These are phyloP conservation scores for Tuber indicum DNA, from an alignment of 495 filamentous ascomycete genomes.

Conservation along the genomic window DNA sequence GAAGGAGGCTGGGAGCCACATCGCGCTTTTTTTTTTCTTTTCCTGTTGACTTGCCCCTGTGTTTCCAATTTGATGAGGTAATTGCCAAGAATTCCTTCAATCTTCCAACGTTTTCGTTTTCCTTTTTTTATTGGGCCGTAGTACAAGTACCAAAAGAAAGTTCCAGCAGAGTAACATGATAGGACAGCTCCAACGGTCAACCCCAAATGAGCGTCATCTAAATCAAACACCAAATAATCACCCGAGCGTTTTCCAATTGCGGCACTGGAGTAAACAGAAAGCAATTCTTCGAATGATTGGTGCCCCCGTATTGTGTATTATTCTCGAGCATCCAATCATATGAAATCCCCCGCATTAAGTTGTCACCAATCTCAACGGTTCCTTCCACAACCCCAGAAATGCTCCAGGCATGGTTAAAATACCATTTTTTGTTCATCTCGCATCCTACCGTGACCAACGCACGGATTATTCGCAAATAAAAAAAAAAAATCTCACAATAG, in stretches of 20 bases:
- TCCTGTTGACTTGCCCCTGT: not conserved
- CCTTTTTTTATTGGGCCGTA: not conserved
- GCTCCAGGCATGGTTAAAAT: not conserved
- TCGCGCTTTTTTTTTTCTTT: not conserved
- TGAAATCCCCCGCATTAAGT: not conserved
- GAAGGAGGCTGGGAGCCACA: not conserved
- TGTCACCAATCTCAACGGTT: not conserved
- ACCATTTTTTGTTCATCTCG: not conserved
- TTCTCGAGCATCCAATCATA: not conserved
- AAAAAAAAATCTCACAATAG: not conserved
- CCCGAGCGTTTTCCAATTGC: not conserved
- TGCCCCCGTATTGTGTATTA: not conserved
- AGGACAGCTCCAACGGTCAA: not conserved
- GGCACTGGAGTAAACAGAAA: not conserved
- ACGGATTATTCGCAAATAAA: not conserved
- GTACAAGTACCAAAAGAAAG: not conserved
- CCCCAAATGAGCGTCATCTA: slow-evolving; percentile 2
- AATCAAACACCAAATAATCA: not conserved
- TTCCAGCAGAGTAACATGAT: not conserved
- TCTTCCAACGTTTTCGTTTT: not conserved
- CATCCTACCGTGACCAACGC: not conserved
- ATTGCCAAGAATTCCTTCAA: not conserved
- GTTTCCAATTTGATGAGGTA: not conserved
- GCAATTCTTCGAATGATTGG: not conserved
- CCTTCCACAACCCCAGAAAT: not conserved